Evolutionary conservation across 441 rosid genomes (phyloP).

Genomic region (Erodium trifolium): DNA sequence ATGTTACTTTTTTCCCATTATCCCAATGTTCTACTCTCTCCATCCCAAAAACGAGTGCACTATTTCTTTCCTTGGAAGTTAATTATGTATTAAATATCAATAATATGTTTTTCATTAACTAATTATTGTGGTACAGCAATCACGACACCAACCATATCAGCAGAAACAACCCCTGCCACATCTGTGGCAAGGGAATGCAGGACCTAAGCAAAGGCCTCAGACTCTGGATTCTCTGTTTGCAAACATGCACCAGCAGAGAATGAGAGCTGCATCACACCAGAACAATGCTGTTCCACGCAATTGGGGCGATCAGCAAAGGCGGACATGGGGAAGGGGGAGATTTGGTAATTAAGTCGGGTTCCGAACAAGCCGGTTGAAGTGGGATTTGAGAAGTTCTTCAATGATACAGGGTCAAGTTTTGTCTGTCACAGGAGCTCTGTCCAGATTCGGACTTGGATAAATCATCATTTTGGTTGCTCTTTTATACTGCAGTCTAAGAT

Average conservation of each 20-base stretch:
- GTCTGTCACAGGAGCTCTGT: too few relatives aligned
- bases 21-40: too few relatives aligned
- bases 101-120: too few relatives aligned
- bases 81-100: too few relatives aligned
- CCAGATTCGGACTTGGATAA: too few relatives aligned
- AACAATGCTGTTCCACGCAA: conserved; percentile 20
- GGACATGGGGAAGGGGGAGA: conserved; percentile 51
- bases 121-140: conserved; percentile 16
- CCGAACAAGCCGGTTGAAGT: background rate
- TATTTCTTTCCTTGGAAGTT: too few relatives aligned
- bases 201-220: conserved; percentile 45
- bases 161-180: conserved; percentile 25
- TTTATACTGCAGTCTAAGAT: too few relatives aligned
- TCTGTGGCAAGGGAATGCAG: conserved; percentile 31
- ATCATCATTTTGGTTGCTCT: too few relatives aligned
- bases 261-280: conserved; percentile 32
- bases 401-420: conserved; percentile 13
- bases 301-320: conserved; percentile 26
- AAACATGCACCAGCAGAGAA: conserved; percentile 68
- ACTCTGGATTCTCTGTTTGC: conserved; percentile 82
- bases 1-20: too few relatives aligned
- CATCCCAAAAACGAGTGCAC: too few relatives aligned
- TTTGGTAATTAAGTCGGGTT: conserved; percentile 23
- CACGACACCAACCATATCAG: conserved; percentile 8
- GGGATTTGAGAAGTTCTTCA: conserved; percentile 1